phyloP scores from a whole-genome alignment of 495 filamentous ascomycete genomes.

The Aspergillus affinis region DNA sequence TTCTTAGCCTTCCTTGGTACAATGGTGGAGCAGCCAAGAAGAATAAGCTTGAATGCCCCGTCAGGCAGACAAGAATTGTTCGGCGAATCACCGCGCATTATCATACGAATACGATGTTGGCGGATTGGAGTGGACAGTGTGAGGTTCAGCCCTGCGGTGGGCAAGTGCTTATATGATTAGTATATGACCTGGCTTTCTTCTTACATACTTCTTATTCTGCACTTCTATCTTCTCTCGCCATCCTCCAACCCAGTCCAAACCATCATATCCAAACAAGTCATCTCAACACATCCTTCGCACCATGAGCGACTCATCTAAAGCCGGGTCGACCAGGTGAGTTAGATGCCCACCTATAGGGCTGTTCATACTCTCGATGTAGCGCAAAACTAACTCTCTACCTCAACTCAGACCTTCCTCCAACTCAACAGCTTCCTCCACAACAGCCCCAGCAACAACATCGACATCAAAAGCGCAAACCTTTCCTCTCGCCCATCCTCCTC shows the following conservation, averaged over 20 bases:
- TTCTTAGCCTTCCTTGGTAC: not conserved
- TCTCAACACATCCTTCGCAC: not conserved
- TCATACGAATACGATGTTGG: slow-evolving; percentile 11
- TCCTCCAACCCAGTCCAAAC: not conserved
- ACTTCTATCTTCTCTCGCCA: not conserved
- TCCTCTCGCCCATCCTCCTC: slow-evolving; percentile 37
- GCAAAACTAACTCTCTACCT: not conserved
- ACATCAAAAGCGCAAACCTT: slow-evolving; percentile 31
- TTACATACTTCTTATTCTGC: not conserved
- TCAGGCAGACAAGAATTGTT: not conserved
- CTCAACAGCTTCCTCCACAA: not conserved
- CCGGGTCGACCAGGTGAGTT: not conserved
- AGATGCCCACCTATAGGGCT: not conserved
- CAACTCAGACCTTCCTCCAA: not conserved
- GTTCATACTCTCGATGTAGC: not conserved
- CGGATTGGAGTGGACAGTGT: not conserved
- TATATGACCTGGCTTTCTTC: not conserved
- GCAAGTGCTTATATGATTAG: not conserved
- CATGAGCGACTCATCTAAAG: not conserved
- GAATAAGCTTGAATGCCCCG: slow-evolving; percentile 6
- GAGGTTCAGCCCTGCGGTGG: not conserved
- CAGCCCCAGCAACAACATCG: slow-evolving; percentile 14
- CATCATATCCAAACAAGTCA: not conserved
- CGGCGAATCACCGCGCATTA: slow-evolving; percentile 2
- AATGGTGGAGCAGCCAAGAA: not conserved